Evolutionary conservation across 495 filamentous ascomycete species (phyloP), one percentile per base, ranked within the genome.

Genomic region (Penicillium cataractarum): DNA sequence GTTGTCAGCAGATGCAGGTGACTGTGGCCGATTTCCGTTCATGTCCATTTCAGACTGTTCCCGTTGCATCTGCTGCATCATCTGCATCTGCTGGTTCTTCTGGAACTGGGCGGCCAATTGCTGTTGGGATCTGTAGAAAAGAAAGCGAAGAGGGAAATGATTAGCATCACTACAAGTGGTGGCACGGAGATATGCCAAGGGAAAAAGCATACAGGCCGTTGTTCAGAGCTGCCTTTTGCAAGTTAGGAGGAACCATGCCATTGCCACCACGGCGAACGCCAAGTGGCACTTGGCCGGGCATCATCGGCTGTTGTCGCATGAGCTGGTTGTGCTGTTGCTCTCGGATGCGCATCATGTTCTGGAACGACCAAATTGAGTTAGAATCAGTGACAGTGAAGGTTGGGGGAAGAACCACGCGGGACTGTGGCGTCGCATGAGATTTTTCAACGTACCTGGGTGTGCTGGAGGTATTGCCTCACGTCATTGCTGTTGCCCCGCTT

Each of bases 31-130:
- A 68, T 89, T 88, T 54, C 87, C 89, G 76, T 89, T 91, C 77
- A 92, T 91, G 58, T 97, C 92, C 79, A 96, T 91, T 51, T 90
- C 90, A 7, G 92, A 92, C 53, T 90, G 90, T 54, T 93, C 90
- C 51, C 92, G 85, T 72, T 92, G 89, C 90, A 97, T 93, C 72
- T 88, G 87, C 59, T 88, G 82, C 73, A 86, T 82, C 71, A 87
- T 80, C 64, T 88, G 84, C 62, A 84, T 80, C 60, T 87, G 80
- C 60, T 87, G 83, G 49, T 86, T 79, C 70, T 91, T 86, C 58
- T 89, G 87, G 76, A 96, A 87, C 55, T 87, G 80, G 53, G 85
- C 53, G 79, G 90, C 54, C 79, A 70, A 39, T 49, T 91, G 65
- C 65, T 83, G 70, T 60, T 78, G 76, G 46, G 74, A 74, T 55